Evolutionary conservation across 176 grass and related monocot species (phyloP).

Genomic region (Oryza australiensis): DNA sequence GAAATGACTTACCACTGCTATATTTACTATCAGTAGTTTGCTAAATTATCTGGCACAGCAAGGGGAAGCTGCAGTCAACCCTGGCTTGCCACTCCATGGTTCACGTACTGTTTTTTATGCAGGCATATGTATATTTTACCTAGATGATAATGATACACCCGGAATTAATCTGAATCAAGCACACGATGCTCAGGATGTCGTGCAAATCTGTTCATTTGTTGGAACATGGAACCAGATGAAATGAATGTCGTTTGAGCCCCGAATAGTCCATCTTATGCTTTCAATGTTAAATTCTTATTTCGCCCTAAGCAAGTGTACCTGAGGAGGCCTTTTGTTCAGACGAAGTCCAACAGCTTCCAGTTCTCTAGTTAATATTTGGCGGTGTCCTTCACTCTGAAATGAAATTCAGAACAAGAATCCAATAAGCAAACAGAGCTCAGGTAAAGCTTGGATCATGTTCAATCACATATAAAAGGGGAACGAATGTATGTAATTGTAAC

Average conservation of each 20-base stretch:
- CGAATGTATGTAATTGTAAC: background rate
- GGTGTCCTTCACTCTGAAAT: conserved; percentile 94
- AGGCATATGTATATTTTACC: background rate
- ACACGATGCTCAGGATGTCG: background rate
- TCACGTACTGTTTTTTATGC: background rate
- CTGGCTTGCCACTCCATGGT: background rate
- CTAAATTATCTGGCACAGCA: background rate
- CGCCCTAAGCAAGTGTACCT: conserved; percentile 45
- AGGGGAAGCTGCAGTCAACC: background rate
- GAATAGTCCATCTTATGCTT: background rate
- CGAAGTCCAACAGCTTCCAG: conserved; percentile 93
- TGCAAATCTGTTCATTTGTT: background rate
- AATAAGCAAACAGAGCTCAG: conserved; percentile 27
- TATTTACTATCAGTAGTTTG: no score
- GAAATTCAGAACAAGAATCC: conserved; percentile 36
- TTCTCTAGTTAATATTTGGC: conserved; percentile 95
- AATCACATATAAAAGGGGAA: conserved; percentile 1
- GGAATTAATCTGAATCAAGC: background rate
- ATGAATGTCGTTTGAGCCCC: background rate
- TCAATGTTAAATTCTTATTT: background rate
- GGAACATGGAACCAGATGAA: conserved; percentile 3
- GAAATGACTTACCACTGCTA: no score
- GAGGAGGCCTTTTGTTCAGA: conserved; percentile 96
- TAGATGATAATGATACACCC: background rate
- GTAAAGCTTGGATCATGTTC: conserved; percentile 1